These are phyloP conservation scores for Musa beccarii DNA, from an alignment of 176 grass and related monocot genomes.

Conservation along the genomic window DNA sequence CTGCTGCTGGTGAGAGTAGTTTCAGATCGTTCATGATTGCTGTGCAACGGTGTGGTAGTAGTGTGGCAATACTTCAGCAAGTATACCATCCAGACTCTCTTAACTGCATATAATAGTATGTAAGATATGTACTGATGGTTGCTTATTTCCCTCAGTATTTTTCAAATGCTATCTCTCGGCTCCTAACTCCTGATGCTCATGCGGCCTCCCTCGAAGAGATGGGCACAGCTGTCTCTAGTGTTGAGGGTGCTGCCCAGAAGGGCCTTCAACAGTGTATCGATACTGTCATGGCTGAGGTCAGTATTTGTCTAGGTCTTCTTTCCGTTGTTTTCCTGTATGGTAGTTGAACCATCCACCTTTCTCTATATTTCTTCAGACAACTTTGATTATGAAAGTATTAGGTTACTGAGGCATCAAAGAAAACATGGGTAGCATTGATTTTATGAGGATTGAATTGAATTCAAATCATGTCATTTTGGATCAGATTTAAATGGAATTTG, in stretches of 20 bases:
- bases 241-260: constrained; percentile 91
- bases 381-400: background rate
- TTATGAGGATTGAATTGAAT: too few species aligned
- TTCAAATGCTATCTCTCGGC: constrained; percentile 91
- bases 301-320: background rate
- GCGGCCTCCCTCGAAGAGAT: constrained; percentile 88
- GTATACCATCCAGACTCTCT: constrained; percentile 30
- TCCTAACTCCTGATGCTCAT: constrained; percentile 81
- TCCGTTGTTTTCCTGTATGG: background rate
- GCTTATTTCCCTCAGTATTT: constrained; percentile 53
- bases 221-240: constrained; percentile 81
- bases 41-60: constrained; percentile 90
- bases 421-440: background rate
- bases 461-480: too few species aligned
- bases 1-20: constrained; percentile 81
- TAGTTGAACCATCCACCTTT: background rate
- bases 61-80: constrained; percentile 93
- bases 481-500: too few species aligned
- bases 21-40: constrained; percentile 93
- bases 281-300: constrained; percentile 94
- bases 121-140: background rate
- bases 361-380: too few species aligned
- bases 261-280: constrained; percentile 93
- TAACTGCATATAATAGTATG: background rate
- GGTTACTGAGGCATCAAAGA: background rate